These are phyloP conservation scores for Oryza australiensis DNA, from an alignment of 176 grass and related monocot genomes.

Conservation along the genomic window DNA sequence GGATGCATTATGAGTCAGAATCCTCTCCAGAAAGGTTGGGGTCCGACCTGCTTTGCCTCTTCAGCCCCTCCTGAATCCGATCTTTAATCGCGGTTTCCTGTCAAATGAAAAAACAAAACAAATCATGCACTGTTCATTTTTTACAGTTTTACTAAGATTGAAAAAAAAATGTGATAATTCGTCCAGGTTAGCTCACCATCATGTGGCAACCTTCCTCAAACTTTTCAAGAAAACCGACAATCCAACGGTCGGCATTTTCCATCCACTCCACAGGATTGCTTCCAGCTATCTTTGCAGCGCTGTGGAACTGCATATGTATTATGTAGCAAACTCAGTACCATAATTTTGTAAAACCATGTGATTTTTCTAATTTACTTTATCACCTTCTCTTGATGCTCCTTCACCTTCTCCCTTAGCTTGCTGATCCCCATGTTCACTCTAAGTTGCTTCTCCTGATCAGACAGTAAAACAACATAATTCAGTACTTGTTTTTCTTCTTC, in stretches of 20 bases:
- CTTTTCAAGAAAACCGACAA: slow-evolving; percentile 83
- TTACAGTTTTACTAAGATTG: neutral
- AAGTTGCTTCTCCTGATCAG: slow-evolving; percentile 77
- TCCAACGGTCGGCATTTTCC: slow-evolving; percentile 87
- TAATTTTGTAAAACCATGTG: neutral
- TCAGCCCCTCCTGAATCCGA: slow-evolving; percentile 68
- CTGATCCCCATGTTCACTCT: slow-evolving; percentile 89
- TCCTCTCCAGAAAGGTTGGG: slow-evolving; percentile 39
- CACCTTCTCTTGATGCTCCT: slow-evolving; percentile 83
- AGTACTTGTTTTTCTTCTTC: neutral
- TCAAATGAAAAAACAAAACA: slow-evolving; percentile 23
- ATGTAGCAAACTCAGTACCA: neutral
- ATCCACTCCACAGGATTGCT: slow-evolving; percentile 86
- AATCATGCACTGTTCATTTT: neutral
- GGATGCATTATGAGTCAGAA: slow-evolving; percentile 10
- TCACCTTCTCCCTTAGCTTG: slow-evolving; percentile 81
- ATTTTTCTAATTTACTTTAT: slow-evolving; percentile 11
- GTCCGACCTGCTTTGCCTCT: slow-evolving; percentile 51
- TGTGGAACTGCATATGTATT: slow-evolving; percentile 31
- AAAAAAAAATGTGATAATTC: neutral
- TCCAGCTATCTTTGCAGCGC: slow-evolving; percentile 49
- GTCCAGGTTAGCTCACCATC: slow-evolving; percentile 57
- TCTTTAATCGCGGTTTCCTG: slow-evolving; percentile 70
- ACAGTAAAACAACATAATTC: neutral
- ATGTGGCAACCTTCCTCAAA: slow-evolving; percentile 94